Base-by-base conservation (phyloP, 495 filamentous ascomycete species). In the Haplographium delicatum region DNA sequence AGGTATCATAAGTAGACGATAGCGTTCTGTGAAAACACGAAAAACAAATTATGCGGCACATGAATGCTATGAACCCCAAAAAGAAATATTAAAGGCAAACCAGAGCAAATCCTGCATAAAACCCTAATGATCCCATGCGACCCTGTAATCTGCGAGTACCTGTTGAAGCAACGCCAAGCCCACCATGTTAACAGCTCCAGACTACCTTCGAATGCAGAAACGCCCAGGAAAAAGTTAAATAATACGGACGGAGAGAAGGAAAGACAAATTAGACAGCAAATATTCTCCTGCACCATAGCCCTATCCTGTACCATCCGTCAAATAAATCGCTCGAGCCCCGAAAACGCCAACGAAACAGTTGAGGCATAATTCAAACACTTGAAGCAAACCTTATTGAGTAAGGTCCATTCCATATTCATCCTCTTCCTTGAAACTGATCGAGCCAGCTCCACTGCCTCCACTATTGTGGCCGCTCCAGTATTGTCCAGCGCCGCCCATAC, bases 341-440 rank as follows among this genome's bases (percentile, higher is more conserved):
- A 30, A 7, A 13, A 16, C 11, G 19, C 38, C 22, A 13, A n/a
- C 11, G 16, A 20, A 41, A 37, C 9, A 46, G 11, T 10, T 8
- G 1, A 16, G 8, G 8, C 18, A n/a, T 11, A 33, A 16, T 27
- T 31, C 45, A 19, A 47, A 34, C 13, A n/a, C n/a, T 22, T 4
- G 4, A 13, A 7, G 44, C 31, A 60, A 68, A 66, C 63, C 37
- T 58, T 58, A 70, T 5, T 71, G 62, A 2, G 63, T 77, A 66
- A 85, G 79, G 54, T 95, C 88, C 89, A 93, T 93, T 44, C 75
- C 75, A 54, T 86, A 89, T 61, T 91, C 88, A 56, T 95, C 90
- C 64, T 95, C 90, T 61, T 95, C 90, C 65, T 95, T 96, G 70
- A 95, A 90, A 61, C 76, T 77, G 61, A 86, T 58, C 6, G 69